Percentiles rank a stretch among this genome's conserved stretches.
Evolutionary conservation across 1,284 basidiomycete genomes (phyloP).

Genomic region (Tilletia setariae): DNA sequence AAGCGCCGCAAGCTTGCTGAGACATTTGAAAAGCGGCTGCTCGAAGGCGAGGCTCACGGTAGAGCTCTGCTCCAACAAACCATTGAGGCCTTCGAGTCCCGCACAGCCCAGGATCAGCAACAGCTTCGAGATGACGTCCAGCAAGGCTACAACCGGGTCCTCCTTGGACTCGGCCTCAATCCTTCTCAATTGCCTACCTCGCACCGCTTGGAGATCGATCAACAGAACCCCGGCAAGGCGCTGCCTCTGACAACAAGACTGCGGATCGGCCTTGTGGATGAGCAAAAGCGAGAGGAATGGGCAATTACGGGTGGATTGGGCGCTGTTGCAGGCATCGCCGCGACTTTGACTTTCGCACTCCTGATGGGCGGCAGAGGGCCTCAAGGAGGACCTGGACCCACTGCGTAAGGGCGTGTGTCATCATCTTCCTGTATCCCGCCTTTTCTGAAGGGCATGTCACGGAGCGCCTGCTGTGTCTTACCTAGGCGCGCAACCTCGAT

Average conservation of each 20-base stretch:
- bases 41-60: slow-evolving; percentile 36
- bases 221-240: not conserved
- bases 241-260: not conserved
- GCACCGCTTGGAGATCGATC: not conserved
- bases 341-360: not conserved
- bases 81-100: slow-evolving; percentile 29
- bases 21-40: slow-evolving; percentile 44
- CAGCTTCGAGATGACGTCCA: not conserved
- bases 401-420: too few species aligned
- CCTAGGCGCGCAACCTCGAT: too few species aligned
- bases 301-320: not conserved
- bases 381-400: not conserved
- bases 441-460: too few species aligned
- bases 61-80: slow-evolving; percentile 28
- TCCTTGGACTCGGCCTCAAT: not conserved
- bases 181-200: not conserved
- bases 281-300: not conserved
- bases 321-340: not conserved
- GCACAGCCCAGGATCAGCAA: not conserved
- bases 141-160: not conserved
- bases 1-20: slow-evolving; percentile 49
- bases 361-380: not conserved
- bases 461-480: too few species aligned
- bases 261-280: not conserved
- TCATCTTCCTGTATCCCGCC: too few species aligned